A percentile compares a stretch with the other conserved stretches of the same genome.
phyloP scores from a whole-genome alignment of 2,329 filamentous ascomycete species.

The Xylaria sp. region DNA sequence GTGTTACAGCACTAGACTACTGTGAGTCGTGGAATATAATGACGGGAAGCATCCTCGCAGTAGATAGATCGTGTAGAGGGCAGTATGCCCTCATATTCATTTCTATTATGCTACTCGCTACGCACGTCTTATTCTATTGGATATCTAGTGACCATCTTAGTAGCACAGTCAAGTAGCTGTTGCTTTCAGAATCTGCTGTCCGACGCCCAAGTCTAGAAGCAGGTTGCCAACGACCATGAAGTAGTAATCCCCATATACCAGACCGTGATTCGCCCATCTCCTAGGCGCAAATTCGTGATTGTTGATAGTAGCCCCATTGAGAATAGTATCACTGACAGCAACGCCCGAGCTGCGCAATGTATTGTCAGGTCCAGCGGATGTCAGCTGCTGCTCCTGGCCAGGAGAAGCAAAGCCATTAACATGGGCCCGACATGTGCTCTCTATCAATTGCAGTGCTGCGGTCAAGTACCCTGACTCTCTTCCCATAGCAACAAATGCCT shows the following conservation, averaged over 20 bases:
- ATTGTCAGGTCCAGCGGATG: background rate
- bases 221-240: constrained; percentile 52
- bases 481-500: constrained; percentile 31
- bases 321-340: constrained; percentile 48
- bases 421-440: constrained; percentile 33
- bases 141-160: no score
- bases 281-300: constrained; percentile 52
- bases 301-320: constrained; percentile 54
- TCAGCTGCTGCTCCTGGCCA: background rate
- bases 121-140: no score
- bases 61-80: no score
- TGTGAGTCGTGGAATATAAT: no score
- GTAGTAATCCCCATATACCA: constrained; percentile 58
- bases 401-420: constrained; percentile 34
- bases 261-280: constrained; percentile 51
- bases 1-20: no score
- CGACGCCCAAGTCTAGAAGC: no score
- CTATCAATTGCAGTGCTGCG: constrained; percentile 36
- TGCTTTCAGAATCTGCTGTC: no score
- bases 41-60: no score
- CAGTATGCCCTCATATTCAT: no score
- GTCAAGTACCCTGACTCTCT: constrained; percentile 38
- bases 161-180: no score
- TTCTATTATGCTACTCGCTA: no score
- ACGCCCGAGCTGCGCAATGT: no score